Conservation (phyloP, 106 monocot genomes). For the Agapanthus africanus region DNA sequence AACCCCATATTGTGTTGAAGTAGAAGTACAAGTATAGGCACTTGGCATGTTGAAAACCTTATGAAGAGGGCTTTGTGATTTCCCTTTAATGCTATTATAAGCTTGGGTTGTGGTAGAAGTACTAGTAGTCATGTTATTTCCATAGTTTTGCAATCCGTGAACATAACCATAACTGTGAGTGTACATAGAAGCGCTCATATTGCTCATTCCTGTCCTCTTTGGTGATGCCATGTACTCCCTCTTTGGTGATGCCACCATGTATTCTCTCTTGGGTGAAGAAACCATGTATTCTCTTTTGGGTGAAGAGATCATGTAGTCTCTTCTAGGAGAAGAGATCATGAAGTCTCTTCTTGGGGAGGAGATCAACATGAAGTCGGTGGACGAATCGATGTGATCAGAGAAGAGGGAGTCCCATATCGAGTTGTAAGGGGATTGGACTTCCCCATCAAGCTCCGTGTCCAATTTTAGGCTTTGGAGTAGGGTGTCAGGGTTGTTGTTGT, state of each 20-base stretch:
- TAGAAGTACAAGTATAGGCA: not conserved
- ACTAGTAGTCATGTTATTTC: not conserved
- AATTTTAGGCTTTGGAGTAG: slow-evolving; percentile 19
- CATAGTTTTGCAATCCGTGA: slow-evolving; percentile 12
- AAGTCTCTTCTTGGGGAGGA: slow-evolving; percentile 32
- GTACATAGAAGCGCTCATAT: not conserved
- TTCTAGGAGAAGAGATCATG: slow-evolving; percentile 27
- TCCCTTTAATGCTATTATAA: slow-evolving; percentile 12
- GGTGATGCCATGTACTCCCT: slow-evolving; percentile 23
- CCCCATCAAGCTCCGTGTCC: slow-evolving; percentile 14
- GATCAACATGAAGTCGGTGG: slow-evolving; percentile 21
- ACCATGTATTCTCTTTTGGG: slow-evolving; percentile 17
- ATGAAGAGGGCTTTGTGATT: slow-evolving; percentile 26
- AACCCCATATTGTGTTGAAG: not conserved
- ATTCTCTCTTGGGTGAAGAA: slow-evolving; percentile 22
- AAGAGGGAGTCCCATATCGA: slow-evolving; percentile 32
- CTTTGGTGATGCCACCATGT: slow-evolving; percentile 16
- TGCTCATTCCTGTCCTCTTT: slow-evolving; percentile 13
- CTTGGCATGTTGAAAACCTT: slow-evolving; percentile 22
- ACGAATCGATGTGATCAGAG: slow-evolving; percentile 23
- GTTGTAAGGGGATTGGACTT: slow-evolving; percentile 35
- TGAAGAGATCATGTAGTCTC: slow-evolving; percentile 31
- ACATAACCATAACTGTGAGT: slow-evolving; percentile 11
- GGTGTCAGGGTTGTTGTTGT: not conserved
- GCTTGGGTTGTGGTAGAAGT: no score